phyloP scores from a whole-genome alignment of 495 filamentous ascomycete species.

The Stereocaulon alpinum region DNA sequence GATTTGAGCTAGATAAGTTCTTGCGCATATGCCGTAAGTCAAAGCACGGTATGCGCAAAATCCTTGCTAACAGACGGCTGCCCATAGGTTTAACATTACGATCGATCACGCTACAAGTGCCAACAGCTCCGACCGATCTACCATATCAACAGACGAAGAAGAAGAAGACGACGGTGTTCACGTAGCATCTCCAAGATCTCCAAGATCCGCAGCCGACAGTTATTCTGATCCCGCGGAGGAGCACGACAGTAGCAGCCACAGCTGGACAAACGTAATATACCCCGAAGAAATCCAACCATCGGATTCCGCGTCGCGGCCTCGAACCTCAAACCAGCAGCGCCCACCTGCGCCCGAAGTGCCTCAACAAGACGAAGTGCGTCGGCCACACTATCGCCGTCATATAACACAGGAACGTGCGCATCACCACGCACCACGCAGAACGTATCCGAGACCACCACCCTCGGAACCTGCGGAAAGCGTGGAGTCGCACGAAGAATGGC shows the following conservation, averaged over 20 bases:
- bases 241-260: slow-evolving; percentile 37
- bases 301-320: slow-evolving; percentile 68
- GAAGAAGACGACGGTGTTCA: slow-evolving; percentile 43
- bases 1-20: slow-evolving; percentile 19
- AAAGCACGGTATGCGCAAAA: not conserved
- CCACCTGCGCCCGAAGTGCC: slow-evolving; percentile 28
- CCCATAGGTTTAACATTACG: slow-evolving; percentile 39
- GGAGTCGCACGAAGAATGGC: slow-evolving; percentile 44
- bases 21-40: slow-evolving; percentile 24
- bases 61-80: slow-evolving; percentile 6
- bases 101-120: slow-evolving; percentile 32
- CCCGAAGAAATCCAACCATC: slow-evolving; percentile 65
- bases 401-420: slow-evolving; percentile 30
- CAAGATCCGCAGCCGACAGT: slow-evolving; percentile 38
- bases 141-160: slow-evolving; percentile 38
- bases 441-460: slow-evolving; percentile 37
- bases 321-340: slow-evolving; percentile 37
- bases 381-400: slow-evolving; percentile 34
- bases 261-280: slow-evolving; percentile 30
- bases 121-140: slow-evolving; percentile 22
- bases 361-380: slow-evolving; percentile 34
- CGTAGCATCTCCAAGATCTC: slow-evolving; percentile 33
- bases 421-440: slow-evolving; percentile 25
- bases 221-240: slow-evolving; percentile 42
- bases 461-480: slow-evolving; percentile 44